Conservation (phyloP, 2,329 filamentous ascomycete species). For the Coniochaeta sp. region DNA sequence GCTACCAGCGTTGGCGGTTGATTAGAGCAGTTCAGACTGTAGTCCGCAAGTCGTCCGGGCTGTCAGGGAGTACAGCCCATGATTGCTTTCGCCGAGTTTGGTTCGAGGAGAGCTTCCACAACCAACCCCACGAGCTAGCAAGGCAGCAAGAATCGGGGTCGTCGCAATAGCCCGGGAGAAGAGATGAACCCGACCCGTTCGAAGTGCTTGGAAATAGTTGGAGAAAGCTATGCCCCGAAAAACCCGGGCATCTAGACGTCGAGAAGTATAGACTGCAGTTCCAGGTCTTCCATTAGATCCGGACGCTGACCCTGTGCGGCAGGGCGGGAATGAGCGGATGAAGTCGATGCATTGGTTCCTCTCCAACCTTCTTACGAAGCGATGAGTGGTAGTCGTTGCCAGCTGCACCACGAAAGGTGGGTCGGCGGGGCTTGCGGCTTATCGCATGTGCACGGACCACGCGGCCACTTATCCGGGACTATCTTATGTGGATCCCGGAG, state of each 20-base stretch:
- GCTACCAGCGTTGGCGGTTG: background rate
- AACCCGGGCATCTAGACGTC: background rate
- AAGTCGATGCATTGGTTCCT: background rate
- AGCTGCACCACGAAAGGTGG: background rate
- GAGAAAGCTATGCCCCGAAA: no score
- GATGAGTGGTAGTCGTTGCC: background rate
- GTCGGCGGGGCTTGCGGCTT: background rate
- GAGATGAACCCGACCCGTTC: no score
- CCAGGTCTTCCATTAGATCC: background rate
- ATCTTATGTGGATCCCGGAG: background rate
- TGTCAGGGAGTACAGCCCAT: background rate
- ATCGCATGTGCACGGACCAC: background rate
- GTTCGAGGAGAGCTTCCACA: background rate
- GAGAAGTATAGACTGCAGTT: background rate
- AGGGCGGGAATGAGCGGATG: conserved; percentile 1
- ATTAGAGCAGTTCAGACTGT: background rate
- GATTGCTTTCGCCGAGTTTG: background rate
- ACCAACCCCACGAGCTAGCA: background rate
- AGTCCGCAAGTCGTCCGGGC: background rate
- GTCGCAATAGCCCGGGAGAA: background rate
- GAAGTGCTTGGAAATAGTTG: background rate
- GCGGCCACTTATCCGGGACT: background rate
- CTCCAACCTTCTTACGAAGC: background rate
- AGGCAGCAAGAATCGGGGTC: background rate
- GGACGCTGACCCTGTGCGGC: background rate